Conservation (phyloP, 495 filamentous ascomycete genomes). For the Podospora appendiculata region DNA sequence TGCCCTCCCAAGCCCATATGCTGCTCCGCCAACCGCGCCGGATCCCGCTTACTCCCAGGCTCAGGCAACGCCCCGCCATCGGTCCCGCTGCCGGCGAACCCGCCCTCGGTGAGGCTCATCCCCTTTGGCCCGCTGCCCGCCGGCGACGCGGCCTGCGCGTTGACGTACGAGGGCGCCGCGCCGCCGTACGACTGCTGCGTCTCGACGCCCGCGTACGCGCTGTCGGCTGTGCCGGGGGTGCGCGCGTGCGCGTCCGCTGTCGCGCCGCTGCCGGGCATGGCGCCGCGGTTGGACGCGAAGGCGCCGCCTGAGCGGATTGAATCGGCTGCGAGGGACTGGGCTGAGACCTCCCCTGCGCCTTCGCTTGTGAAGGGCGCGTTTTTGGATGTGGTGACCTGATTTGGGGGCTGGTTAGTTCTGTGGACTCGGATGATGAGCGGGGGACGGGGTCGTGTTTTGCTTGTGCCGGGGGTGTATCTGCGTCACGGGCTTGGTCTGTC, state of each 20-base stretch:
- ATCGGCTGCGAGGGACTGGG: constrained; percentile 32
- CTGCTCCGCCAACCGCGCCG: constrained; percentile 17
- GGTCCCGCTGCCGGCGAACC: constrained; percentile 24
- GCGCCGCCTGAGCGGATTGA: constrained; percentile 16
- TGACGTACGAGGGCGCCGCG: constrained; percentile 25
- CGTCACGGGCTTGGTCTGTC: background rate
- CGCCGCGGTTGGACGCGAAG: constrained; percentile 16
- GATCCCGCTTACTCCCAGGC: constrained; percentile 32
- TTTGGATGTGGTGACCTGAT: constrained; percentile 5
- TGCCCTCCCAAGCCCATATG: constrained; percentile 7
- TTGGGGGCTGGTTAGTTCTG: background rate
- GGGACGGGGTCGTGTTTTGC: no score
- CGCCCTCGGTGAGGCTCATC: constrained; percentile 31
- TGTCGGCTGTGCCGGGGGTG: background rate
- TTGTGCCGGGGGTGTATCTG: background rate
- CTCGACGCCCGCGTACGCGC: background rate
- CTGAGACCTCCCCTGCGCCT: constrained; percentile 20
- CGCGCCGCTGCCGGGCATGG: constrained; percentile 4
- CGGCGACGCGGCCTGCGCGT: constrained; percentile 8
- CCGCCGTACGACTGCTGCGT: constrained; percentile 13
- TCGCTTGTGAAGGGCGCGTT: constrained; percentile 23
- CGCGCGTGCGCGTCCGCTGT: constrained; percentile 1
- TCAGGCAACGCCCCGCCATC: constrained; percentile 22
- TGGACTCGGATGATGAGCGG: background rate
- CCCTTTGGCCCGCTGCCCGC: constrained; percentile 26